A percentile compares a stretch with the other conserved stretches of the same genome.
phyloP scores from a whole-genome alignment of 2,329 filamentous ascomycete species.

The Pestalotiopsis sp. region DNA sequence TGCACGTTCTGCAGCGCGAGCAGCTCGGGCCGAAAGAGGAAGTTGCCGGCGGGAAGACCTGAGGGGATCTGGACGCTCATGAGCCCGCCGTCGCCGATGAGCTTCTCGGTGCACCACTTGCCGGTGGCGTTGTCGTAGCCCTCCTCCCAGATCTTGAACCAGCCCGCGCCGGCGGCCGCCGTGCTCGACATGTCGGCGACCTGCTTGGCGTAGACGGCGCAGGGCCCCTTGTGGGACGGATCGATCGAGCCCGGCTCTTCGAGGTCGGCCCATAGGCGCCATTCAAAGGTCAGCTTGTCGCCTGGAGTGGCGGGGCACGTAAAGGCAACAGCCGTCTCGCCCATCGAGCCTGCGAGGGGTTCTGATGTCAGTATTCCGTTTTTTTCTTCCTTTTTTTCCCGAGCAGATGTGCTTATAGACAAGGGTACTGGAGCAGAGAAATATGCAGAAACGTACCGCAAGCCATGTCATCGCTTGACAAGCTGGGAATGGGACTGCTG shows the following conservation, averaged over 20 bases:
- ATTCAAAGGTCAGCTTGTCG: constrained; percentile 64
- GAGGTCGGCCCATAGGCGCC: constrained; percentile 60
- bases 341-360: constrained; percentile 40
- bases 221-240: constrained; percentile 57
- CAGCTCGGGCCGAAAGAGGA: constrained; percentile 71
- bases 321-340: constrained; percentile 44
- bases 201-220: constrained; percentile 73
- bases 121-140: constrained; percentile 57
- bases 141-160: constrained; percentile 78
- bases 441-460: constrained; percentile 55
- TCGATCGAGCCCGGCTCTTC: constrained; percentile 57
- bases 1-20: constrained; percentile 66
- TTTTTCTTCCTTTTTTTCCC: too few species aligned
- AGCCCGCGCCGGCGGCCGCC: constrained; percentile 62
- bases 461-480: constrained; percentile 64
- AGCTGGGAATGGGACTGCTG: constrained; percentile 57
- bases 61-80: constrained; percentile 62
- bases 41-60: constrained; percentile 64
- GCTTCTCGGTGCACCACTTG: constrained; percentile 70
- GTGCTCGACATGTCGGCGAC: constrained; percentile 54
- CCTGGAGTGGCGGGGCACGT: constrained; percentile 51
- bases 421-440: constrained; percentile 10
- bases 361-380: constrained; percentile 10
- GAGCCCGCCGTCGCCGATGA: constrained; percentile 64
- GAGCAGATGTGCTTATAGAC: constrained; percentile 15